Base-by-base conservation (phyloP, 78 protist genomes). In the Polysphondylium violaceum region DNA sequence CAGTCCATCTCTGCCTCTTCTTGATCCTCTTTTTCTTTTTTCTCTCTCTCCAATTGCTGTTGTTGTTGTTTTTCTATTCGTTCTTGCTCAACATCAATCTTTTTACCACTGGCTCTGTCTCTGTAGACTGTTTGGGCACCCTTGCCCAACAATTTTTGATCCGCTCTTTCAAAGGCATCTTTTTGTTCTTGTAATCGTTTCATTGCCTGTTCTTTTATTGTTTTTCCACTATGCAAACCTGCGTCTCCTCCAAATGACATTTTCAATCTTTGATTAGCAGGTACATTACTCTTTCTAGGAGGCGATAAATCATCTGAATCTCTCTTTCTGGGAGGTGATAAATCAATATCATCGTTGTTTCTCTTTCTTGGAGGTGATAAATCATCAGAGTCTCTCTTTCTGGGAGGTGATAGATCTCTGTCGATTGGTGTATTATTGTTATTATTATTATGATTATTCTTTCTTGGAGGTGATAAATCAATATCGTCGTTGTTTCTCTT, bases 391-490 rank as follows among this genome's bases (percentile, higher is more conserved):
- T 59, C 68, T 14, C 44, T 50, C 3, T 33, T 40, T 41, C 78
- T 67, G 43, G 74, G 73, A 19, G 87, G 87, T 47, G 87, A 60
- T 33, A 77, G 31, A 35, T 77, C 87, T n/a, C n/a, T n/a, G n/a
- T n/a, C n/a, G n/a, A n/a, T n/a, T n/a, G n/a, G n/a, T n/a, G n/a
- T n/a, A n/a, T n/a, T n/a, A n/a, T n/a, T n/a, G n/a, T n/a, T n/a
- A 2, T 23, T 31, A 31, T 44, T 43, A 2, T 7, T 25, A 35
- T 50, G 27, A n/a, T 44, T 77, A 12, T 55, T 47, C 25, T 47
- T 56, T 69, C 90, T 81, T 31, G 72, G 76, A 41, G 90, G 90
- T 29, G 76, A 68, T 55, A 69, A 21, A 43, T 81, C 90, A 3
- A 3, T 17, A 29, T 74, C 51, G 2, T 33, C 16, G 33, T 17